These are phyloP conservation scores for Poterioochromonas sp. DNA, from an alignment of 352 stramenopile species.

Conservation along the genomic window DNA sequence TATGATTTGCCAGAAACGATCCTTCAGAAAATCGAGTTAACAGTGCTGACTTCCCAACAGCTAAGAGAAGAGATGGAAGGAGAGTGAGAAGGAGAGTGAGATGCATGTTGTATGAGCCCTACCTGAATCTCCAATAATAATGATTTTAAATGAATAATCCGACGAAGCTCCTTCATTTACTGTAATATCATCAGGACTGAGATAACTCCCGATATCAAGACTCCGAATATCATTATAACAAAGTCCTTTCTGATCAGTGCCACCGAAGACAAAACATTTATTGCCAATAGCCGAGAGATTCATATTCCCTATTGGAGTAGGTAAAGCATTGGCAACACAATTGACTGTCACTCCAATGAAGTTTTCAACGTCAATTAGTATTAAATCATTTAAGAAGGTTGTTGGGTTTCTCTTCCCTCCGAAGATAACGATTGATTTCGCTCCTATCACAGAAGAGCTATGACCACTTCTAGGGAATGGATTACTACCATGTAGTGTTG, in stretches of 20 bases:
- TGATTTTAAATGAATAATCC: conserved; percentile 26
- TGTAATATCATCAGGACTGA: conserved; percentile 12
- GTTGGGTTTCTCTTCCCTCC: conserved; percentile 1
- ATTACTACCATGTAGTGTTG: neutral
- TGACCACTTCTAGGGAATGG: conserved; percentile 22
- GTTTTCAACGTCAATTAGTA: neutral
- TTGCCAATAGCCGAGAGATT: neutral
- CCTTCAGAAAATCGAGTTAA: conserved; percentile 21
- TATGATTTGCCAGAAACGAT: neutral
- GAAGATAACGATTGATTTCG: conserved; percentile 21
- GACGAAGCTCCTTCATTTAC: conserved; percentile 1
- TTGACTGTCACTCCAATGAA: neutral
- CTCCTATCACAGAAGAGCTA: conserved; percentile 17
- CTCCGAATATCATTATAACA: conserved; percentile 4
- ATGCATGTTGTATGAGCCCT: neutral
- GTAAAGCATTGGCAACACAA: neutral
- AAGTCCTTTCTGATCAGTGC: conserved; percentile 1
- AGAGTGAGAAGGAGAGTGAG: neutral
- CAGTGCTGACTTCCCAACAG: conserved; percentile 11
- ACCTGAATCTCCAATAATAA: conserved; percentile 28
- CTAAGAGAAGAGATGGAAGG: neutral
- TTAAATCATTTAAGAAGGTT: conserved; percentile 13
- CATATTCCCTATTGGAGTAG: neutral
- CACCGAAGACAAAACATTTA: conserved; percentile 24
- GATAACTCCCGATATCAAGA: conserved; percentile 5